Percentiles rank a stretch among this genome's conserved stretches.
phyloP scores from a whole-genome alignment of 345 rosid genomes.

The Theobroma cacao region DNA sequence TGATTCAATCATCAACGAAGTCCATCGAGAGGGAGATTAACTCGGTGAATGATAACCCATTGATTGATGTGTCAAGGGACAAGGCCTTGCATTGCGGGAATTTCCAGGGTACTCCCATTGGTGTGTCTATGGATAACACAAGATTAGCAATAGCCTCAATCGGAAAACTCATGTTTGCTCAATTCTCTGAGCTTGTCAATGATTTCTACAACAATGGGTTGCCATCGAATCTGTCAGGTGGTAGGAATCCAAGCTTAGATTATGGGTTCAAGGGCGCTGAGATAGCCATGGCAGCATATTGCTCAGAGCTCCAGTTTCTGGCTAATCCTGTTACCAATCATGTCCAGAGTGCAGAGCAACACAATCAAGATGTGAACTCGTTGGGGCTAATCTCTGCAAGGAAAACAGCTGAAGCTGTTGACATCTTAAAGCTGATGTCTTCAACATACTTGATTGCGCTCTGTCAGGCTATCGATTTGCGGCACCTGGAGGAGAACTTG shows the following conservation, averaged over 20 bases:
- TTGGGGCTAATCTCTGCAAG: constrained; percentile 46
- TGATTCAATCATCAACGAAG: constrained; percentile 49
- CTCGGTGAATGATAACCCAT: constrained; percentile 54
- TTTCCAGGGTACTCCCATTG: constrained; percentile 72
- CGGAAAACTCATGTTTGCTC: constrained; percentile 64
- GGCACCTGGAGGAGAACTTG: constrained; percentile 43
- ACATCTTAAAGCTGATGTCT: constrained; percentile 62
- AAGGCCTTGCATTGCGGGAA: constrained; percentile 51
- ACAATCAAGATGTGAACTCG: constrained; percentile 71
- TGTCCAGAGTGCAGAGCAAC: constrained; percentile 66
- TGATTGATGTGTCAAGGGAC: constrained; percentile 47
- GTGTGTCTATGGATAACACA: constrained; percentile 71
- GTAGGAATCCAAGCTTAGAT: constrained; percentile 42
- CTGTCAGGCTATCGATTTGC: constrained; percentile 42
- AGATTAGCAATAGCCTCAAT: constrained; percentile 63
- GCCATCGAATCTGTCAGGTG: constrained; percentile 46
- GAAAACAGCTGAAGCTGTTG: constrained; percentile 46
- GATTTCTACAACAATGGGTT: constrained; percentile 50
- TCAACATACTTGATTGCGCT: constrained; percentile 39
- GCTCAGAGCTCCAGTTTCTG: constrained; percentile 60
- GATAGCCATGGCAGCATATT: constrained; percentile 50
- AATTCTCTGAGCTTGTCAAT: constrained; percentile 46
- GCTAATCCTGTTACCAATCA: constrained; percentile 72
- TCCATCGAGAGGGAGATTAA: constrained; percentile 66
- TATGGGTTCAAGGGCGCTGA: constrained; percentile 48